phyloP scores from a whole-genome alignment of 352 stramenopile genomes.

The Pythium volutum region DNA sequence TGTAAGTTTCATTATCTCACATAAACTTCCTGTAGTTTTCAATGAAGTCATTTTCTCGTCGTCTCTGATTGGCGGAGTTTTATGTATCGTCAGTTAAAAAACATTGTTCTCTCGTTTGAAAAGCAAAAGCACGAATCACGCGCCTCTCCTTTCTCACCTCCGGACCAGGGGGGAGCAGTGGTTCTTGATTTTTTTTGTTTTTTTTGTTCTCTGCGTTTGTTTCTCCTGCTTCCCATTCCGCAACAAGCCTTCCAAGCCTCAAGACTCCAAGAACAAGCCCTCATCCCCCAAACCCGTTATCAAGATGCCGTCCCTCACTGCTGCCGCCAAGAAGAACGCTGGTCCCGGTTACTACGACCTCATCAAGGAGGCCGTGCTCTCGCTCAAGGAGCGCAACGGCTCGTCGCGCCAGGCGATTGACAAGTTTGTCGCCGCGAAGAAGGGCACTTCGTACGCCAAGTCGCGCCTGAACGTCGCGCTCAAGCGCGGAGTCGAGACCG shows the following conservation, averaged over 20 bases:
- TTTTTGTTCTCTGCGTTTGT: slow-evolving; percentile 14
- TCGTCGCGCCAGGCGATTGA: slow-evolving; percentile 93
- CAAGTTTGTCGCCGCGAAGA: slow-evolving; percentile 90
- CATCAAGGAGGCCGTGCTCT: slow-evolving; percentile 91
- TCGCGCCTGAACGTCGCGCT: slow-evolving; percentile 87
- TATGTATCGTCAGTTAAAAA: slow-evolving; percentile 4
- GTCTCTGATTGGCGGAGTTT: slow-evolving; percentile 26
- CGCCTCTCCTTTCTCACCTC: background rate
- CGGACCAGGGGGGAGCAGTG: background rate
- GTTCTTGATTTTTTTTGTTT: slow-evolving; percentile 9
- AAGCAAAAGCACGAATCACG: background rate
- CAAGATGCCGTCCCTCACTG: slow-evolving; percentile 44
- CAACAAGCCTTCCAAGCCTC: slow-evolving; percentile 22
- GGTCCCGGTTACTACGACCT: slow-evolving; percentile 88
- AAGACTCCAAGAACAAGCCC: slow-evolving; percentile 5
- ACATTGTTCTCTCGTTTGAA: slow-evolving; percentile 18
- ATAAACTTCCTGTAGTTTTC: slow-evolving; percentile 15
- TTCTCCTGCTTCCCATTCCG: slow-evolving; percentile 6
- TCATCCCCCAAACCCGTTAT: background rate
- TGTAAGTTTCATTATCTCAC: slow-evolving; percentile 1
- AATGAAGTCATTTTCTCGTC: background rate
- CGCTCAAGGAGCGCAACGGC: slow-evolving; percentile 90
- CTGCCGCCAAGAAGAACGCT: slow-evolving; percentile 56
- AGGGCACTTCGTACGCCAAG: slow-evolving; percentile 73
- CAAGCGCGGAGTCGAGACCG: slow-evolving; percentile 86